phyloP scores from a whole-genome alignment of 225 moss, liverwort and hornwort species.

The Marchantia paleacea region DNA sequence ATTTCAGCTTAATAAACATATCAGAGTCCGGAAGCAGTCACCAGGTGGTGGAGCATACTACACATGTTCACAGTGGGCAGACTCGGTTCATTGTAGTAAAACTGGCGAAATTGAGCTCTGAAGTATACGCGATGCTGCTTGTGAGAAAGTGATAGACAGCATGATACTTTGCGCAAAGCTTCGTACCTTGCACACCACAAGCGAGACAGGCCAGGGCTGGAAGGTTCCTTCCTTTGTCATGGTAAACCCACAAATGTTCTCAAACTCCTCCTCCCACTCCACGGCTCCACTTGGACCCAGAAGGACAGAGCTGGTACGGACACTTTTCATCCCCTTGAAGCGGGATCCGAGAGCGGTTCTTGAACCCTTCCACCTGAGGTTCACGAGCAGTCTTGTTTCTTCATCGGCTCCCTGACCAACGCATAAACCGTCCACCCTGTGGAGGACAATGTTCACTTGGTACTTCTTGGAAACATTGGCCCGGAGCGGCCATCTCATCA shows the following conservation, averaged over 20 bases:
- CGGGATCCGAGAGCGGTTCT: conserved; percentile 75
- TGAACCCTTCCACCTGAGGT: conserved; percentile 93
- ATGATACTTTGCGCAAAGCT: not conserved
- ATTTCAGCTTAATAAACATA: not conserved
- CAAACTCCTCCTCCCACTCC: conserved; percentile 78
- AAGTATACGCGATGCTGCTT: not conserved
- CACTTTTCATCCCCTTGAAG: conserved; percentile 76
- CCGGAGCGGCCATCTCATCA: conserved; percentile 89
- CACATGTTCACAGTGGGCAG: not conserved
- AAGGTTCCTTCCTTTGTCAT: conserved; percentile 64
- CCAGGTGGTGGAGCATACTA: not conserved
- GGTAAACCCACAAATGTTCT: conserved; percentile 69
- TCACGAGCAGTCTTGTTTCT: conserved; percentile 56
- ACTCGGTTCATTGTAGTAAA: not conserved
- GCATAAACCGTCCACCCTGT: conserved; percentile 61
- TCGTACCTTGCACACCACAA: conserved; percentile 82
- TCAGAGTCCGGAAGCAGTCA: not conserved
- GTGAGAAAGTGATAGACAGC: not conserved
- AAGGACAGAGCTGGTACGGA: conserved; percentile 51
- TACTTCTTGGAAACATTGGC: conserved; percentile 69
- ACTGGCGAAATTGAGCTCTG: not conserved
- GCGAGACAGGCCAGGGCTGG: conserved; percentile 78
- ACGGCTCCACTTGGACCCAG: conserved; percentile 54
- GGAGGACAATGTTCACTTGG: conserved; percentile 73
- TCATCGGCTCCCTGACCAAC: conserved; percentile 34